Evolutionary conservation across 164 flowering plant species (phyloP), one percentile per base, ranked within the genome.

Genomic region (Magnolia sinica): DNA sequence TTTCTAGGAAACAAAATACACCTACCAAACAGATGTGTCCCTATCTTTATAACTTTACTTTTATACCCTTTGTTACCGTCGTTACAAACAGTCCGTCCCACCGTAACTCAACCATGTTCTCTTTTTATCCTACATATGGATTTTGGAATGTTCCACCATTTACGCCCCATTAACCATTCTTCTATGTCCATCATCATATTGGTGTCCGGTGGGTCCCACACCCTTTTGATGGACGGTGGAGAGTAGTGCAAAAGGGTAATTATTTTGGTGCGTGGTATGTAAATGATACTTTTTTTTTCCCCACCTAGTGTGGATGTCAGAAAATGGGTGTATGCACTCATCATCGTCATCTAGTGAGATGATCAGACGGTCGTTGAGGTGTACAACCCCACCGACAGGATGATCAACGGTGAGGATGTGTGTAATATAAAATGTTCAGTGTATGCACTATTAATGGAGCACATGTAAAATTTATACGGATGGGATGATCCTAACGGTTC

Each of bases 1-100:
- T 66, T 69, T 67, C 73, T 75, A 0, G 18, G 50, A 31, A 37
- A 82, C 76, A 83, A 16, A 68, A 7, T 68, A 18, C 49, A 37
- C 49, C n/a, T 11, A 68, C 71, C 71, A 18, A 55, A 29, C 50
- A 23, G 5, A 8, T 11, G 8, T 11, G 29, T 24, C 31, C 37
- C 68, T 24, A 20, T 65, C 68, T 24, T 24, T 65, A 1, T 4
- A 37, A 37, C 7, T 3, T 37, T 3, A 37, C 45, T 0, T 37
- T 37, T 4, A 55, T 55, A 16, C 4, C 61, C 18, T 55, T 16
- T 55, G 61, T 55, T 11, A 11, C 61, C 61, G 18, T 16, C 13
- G 18, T 55, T 9, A 11, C 61, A 8, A 11, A 55, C 13, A 55
- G 3, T 55, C 61, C 13, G 18, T 55, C 61, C 18, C 61, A 55